Evolutionary conservation across 2,329 filamentous ascomycete species (phyloP).

Genomic region (Aspergillus clavatus): DNA sequence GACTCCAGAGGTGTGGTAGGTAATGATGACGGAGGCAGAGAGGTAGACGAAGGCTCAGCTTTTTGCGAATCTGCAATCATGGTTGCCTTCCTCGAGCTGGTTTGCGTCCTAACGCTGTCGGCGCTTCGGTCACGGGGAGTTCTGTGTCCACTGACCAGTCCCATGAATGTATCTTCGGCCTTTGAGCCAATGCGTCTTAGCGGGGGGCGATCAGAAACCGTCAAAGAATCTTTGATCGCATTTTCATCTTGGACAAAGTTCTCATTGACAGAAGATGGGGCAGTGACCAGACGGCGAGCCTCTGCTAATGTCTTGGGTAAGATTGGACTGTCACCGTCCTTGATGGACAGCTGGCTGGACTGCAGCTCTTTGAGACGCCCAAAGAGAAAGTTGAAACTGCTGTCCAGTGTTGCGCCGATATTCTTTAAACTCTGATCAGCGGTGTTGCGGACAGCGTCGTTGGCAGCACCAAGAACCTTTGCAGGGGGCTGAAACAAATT

Average conservation of each 20-base stretch:
- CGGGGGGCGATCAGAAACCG: conserved; percentile 27
- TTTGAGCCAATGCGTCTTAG: conserved; percentile 36
- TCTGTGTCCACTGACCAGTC: conserved; percentile 65
- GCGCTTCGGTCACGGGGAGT: conserved; percentile 65
- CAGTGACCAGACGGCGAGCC: conserved; percentile 76
- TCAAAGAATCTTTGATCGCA: conserved; percentile 42
- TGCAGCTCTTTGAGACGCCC: conserved; percentile 72
- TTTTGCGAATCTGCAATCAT: conserved; percentile 17
- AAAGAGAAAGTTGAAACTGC: conserved; percentile 89
- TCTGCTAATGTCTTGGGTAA: conserved; percentile 91
- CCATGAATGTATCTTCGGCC: conserved; percentile 63
- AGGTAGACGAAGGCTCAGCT: conserved; percentile 17
- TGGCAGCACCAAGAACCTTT: conserved; percentile 73
- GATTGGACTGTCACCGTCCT: conserved; percentile 37
- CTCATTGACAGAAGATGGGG: conserved; percentile 43
- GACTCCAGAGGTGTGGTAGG: conserved; percentile 65
- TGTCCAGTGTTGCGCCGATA: conserved; percentile 83
- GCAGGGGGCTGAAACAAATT: conserved; percentile 81
- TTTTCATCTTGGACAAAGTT: conserved; percentile 48
- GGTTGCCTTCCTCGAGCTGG: conserved; percentile 40
- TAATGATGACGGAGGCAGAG: conserved; percentile 23
- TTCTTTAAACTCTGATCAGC: conserved; percentile 90
- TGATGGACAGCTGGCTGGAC: conserved; percentile 47
- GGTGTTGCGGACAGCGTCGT: conserved; percentile 78
- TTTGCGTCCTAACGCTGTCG: conserved; percentile 55